A percentile compares a stretch with the other conserved stretches of the same genome.
These are phyloP conservation scores for Ajuga reptans DNA, from an alignment of 305 asterid genomes.

Conservation along the genomic window DNA sequence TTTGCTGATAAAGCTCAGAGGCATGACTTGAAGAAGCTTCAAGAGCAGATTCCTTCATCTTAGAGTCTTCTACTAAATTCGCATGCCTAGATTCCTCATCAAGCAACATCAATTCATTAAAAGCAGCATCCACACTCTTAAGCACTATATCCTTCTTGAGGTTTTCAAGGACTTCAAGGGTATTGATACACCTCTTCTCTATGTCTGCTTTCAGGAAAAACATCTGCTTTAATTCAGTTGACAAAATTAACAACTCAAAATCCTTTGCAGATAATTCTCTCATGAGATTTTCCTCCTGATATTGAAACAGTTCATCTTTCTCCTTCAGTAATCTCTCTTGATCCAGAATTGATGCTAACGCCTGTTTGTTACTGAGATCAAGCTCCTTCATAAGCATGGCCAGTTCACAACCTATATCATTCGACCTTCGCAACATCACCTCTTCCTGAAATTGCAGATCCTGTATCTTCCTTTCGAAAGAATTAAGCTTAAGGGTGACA, in stretches of 20 bases:
- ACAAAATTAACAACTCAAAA: constrained; percentile 48
- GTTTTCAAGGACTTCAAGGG: constrained; percentile 39
- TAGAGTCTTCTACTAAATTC: constrained; percentile 41
- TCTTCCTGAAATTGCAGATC: constrained; percentile 72
- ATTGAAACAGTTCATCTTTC: constrained; percentile 42
- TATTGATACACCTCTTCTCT: constrained; percentile 29
- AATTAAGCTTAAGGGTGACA: constrained; percentile 48
- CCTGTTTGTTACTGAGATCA: constrained; percentile 49
- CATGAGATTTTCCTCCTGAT: constrained; percentile 50
- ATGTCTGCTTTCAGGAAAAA: constrained; percentile 33
- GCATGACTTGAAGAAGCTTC: constrained; percentile 41
- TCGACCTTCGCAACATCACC: constrained; percentile 72
- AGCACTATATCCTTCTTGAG: constrained; percentile 47
- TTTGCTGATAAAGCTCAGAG: constrained; percentile 47
- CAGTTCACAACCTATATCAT: constrained; percentile 70
- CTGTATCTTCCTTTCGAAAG: constrained; percentile 62
- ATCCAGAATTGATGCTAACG: constrained; percentile 45
- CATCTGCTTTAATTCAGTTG: constrained; percentile 48
- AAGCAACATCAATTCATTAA: constrained; percentile 41
- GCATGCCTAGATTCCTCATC: constrained; percentile 47
- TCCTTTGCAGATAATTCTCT: constrained; percentile 52
- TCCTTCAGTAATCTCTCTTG: constrained; percentile 58
- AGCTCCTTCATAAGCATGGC: constrained; percentile 60
- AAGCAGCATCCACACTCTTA: constrained; percentile 49
- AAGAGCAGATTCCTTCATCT: constrained; percentile 52